Base-by-base conservation (phyloP, 495 filamentous ascomycete genomes). In the Haplographium delicatum region DNA sequence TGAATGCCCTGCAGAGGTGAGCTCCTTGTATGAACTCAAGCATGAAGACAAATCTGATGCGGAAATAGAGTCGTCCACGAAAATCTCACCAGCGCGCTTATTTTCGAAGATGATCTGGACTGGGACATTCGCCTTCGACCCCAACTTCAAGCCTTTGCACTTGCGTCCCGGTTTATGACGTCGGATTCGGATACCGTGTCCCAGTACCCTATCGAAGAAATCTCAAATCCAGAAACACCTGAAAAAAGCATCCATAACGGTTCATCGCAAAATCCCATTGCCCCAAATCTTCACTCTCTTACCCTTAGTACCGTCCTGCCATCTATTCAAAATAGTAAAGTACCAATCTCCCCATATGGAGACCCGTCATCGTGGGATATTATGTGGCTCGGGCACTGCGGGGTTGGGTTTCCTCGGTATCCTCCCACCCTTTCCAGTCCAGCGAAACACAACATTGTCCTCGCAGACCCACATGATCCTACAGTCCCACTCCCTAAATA, bases 331-430 rank as follows among this genome's bases (percentile, higher is more conserved):
- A 22, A 38, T 44, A 19, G 18, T 11, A 10, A 42, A 26, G 16
- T 5, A 42, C 37, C 5, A 23, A 8, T 31, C 28, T 50, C 45
- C 16, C 62, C 62, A 2, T 78, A 72, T 52, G 72, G 73, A 3
- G 63, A 69, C 23, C 51, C 44, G 9, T 25, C 23, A 26, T 53
- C 56, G 31, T 78, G 72, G 73, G 74, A 78, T 54, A 48, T 76
- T 22, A 59, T 76, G 13, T 76, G 70, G 73, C 67, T 76, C 0
- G 73, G 73, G 23, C 72, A 72, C 56, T 75, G 73, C 59, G 71
- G 72, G 20, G 70, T 66, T 5, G 59, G 68, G 15, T 63, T 76
- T 13, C 70, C 73, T 16, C 3, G 31, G 46, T 16, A 10, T 15
- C 11, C 34, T 2, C n/a, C 20, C 7, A 22, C 28, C 19, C 6